phyloP scores from a whole-genome alignment of 2,329 filamentous ascomycete species.

The Zasmidium cellare region DNA sequence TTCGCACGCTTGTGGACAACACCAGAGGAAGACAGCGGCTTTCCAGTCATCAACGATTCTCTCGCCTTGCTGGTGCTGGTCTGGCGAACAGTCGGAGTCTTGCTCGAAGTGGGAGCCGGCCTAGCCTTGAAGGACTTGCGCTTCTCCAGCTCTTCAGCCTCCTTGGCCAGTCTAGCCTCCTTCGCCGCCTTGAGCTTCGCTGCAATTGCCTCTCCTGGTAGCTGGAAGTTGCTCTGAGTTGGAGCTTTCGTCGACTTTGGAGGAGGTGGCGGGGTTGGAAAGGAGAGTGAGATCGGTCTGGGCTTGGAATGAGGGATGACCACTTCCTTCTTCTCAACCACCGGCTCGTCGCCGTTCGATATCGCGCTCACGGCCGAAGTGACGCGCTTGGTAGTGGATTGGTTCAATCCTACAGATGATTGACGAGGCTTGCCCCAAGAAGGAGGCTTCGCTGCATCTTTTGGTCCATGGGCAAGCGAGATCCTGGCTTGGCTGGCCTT shows the following conservation, averaged over 20 bases:
- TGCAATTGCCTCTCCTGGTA: slow-evolving; percentile 55
- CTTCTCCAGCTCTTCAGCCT: slow-evolving; percentile 37
- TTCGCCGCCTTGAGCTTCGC: slow-evolving; percentile 54
- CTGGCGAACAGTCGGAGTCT: slow-evolving; percentile 40
- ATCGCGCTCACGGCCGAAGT: slow-evolving; percentile 21
- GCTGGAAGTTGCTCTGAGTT: slow-evolving; percentile 51
- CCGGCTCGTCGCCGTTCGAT: slow-evolving; percentile 4
- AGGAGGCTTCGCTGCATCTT: slow-evolving; percentile 22
- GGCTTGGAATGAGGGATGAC: slow-evolving; percentile 43
- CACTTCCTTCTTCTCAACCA: slow-evolving; percentile 27
- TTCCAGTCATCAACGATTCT: slow-evolving; percentile 36
- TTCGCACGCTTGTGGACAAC: slow-evolving; percentile 22
- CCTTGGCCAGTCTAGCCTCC: slow-evolving; percentile 49
- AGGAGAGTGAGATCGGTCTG: slow-evolving; percentile 49
- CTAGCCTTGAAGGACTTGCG: slow-evolving; percentile 49
- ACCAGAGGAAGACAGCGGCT: slow-evolving; percentile 5
- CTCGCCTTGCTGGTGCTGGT: slow-evolving; percentile 49
- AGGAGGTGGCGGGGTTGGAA: slow-evolving; percentile 47
- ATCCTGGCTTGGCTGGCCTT: slow-evolving; percentile 34
- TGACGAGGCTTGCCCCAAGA: slow-evolving; percentile 20
- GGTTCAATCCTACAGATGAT: slow-evolving; percentile 18
- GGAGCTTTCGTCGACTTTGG: slow-evolving; percentile 53
- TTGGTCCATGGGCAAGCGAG: slow-evolving; percentile 30
- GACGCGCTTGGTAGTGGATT: slow-evolving; percentile 17
- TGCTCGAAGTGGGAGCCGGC: slow-evolving; percentile 38